Evolutionary conservation across 805 yeast species (phyloP).

Genomic region (Kodamaea kakaduensis): DNA sequence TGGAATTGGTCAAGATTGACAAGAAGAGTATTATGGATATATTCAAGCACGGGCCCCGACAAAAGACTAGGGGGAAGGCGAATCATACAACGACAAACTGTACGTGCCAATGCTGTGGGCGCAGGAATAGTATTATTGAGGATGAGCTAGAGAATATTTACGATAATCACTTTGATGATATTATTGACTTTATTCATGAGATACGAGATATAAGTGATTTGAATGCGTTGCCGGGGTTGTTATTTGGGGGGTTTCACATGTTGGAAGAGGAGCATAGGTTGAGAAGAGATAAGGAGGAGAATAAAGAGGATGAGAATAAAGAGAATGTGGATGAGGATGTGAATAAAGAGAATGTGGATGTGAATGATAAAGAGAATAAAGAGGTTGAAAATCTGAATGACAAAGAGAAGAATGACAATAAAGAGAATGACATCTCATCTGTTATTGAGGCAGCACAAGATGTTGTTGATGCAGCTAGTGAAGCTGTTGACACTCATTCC

Average conservation of each 20-base stretch:
- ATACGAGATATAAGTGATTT: conserved; percentile 35
- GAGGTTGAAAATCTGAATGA: conserved; percentile 1
- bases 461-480: background rate
- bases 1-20: conserved; percentile 59
- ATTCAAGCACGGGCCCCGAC: conserved; percentile 43
- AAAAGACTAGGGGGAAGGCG: conserved; percentile 23
- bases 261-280: conserved; percentile 31
- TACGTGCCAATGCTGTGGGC: conserved; percentile 74
- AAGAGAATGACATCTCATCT: background rate
- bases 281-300: conserved; percentile 11
- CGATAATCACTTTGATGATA: conserved; percentile 58
- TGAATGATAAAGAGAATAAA: conserved; percentile 1
- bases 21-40: conserved; percentile 64
- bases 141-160: conserved; percentile 73
- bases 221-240: conserved; percentile 31
- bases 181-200: conserved; percentile 35
- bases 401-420: background rate
- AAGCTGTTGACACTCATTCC: background rate
- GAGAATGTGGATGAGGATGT: background rate
- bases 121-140: conserved; percentile 66
- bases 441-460: background rate
- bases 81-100: conserved; percentile 34
- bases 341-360: conserved; percentile 1
- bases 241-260: conserved; percentile 36
- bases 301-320: background rate